Base-by-base conservation (phyloP, 805 yeast species). In the Brettanomyces nanus region DNA sequence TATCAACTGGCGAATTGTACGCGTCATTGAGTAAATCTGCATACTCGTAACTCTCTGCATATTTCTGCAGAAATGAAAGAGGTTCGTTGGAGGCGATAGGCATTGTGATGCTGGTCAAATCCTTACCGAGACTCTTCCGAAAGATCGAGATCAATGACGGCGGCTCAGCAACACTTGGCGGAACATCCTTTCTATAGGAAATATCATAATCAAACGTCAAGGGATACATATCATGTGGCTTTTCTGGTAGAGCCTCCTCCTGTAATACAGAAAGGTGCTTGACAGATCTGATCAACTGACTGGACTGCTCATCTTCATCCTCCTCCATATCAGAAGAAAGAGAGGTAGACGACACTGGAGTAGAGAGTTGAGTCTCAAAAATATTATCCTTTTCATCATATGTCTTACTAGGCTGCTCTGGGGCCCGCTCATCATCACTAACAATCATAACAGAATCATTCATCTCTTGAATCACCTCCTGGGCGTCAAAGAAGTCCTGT, bases 71-170 rank as follows among this genome's bases (percentile, higher is more conserved):
- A 21, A 84, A 75, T 0, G 94, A 75, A 18, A 90, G 55, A 0
- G 98, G 98, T 59, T 92, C 98, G 61, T 92, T 92, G 38, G 87
- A 73, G 1, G 92, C 79, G 6, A 92, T 95, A 1, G 98, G 98
- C 89, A 90, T 87, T 0, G 95, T 79, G 32, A 89, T 73, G 1
- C 86, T 69, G 0, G 87, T 70, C 40, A 92, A 57, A 58, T 90
- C 97, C 53, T 89, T 90, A 17, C 97, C 97, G 9, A 90, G 92
- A 48, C 86, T 87, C 57, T 89, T 89, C 41, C 95, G 71, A 35
- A 92, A 68, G 49, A 87, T 75, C 1, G 85, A 72, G 39, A 90
- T 63, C 26, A 90, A 59, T 45, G 92, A 81, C 9, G 96, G 96
- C 3, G 97, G 97, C 0, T 76, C 63, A 25, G 77, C 69, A 0